Conservation (phyloP, 2,329 filamentous ascomycete genomes). For the Emmonsiellopsis sp. region DNA sequence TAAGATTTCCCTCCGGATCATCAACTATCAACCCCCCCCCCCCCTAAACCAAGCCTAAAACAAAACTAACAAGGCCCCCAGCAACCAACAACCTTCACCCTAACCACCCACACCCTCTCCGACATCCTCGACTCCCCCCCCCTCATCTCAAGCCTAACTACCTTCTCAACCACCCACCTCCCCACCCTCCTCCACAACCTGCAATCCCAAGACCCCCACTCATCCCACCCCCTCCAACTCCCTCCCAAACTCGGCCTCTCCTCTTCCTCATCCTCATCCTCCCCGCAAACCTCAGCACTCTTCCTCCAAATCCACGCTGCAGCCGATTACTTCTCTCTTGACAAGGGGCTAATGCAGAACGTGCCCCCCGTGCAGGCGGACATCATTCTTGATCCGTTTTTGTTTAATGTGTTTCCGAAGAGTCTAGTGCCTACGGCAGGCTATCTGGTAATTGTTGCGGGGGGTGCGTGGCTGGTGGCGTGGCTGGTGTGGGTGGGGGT, state of each 20-base stretch:
- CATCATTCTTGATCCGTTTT: slow-evolving; percentile 73
- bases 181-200: slow-evolving; percentile 14
- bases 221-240: neutral
- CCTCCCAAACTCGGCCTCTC: neutral
- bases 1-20: slow-evolving; percentile 39
- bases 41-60: neutral
- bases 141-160: slow-evolving; percentile 55
- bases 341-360: slow-evolving; percentile 62
- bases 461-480: slow-evolving; percentile 43
- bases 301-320: slow-evolving; percentile 66
- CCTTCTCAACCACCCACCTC: slow-evolving; percentile 49
- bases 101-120: slow-evolving; percentile 55
- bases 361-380: slow-evolving; percentile 70
- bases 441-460: slow-evolving; percentile 57
- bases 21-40: neutral
- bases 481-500: slow-evolving; percentile 27
- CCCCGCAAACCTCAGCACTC: slow-evolving; percentile 32
- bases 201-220: slow-evolving; percentile 9
- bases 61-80: slow-evolving; percentile 26
- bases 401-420: slow-evolving; percentile 67
- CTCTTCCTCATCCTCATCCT: neutral
- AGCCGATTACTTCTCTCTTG: slow-evolving; percentile 75
- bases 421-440: slow-evolving; percentile 64
- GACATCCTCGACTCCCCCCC: slow-evolving; percentile 52
- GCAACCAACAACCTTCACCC: slow-evolving; percentile 76